Base-by-base conservation (phyloP, 345 rosid species). In the Microcos paniculata region DNA sequence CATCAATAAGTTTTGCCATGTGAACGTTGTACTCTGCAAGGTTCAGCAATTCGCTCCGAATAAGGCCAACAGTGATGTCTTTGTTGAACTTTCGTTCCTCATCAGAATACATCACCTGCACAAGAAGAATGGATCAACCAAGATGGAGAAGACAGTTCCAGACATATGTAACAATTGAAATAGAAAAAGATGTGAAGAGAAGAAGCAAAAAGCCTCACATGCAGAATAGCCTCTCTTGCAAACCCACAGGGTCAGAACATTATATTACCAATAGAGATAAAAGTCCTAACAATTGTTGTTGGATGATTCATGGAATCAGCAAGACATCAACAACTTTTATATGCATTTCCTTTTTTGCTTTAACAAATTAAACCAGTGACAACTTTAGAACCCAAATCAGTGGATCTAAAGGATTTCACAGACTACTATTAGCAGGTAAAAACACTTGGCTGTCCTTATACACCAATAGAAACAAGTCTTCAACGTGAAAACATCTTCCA, bases 61-160 rank as follows among this genome's bases (percentile, higher is more conserved):
- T 90, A 62, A 96, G 98, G 74, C 92, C 97, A 24, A 96, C 70
- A 19, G 96, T 91, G 72, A 93, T 90, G 80, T 92, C 98, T 80
- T 88, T 96, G 82, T 92, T 96, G 81, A 93, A 87, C 87, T 91
- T 96, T 43, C 98, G 91, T 70, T 92, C 99, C 87, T 96, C 99
- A 45, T 89, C 97, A 6, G 96, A 96, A 81, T 96, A 96, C 74
- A 92, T 90, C 62, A 96, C 97, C 99, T 96, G 83, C 42, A 76
- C 31, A 26, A 71, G 71, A 75, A 35, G 15, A 40, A 43, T 19
- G 66, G 11, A 52, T n/a, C 65, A 61, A 45, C 48, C 42, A 71
- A 64, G 35, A 57, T 19, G 35, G 40, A 65, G 61, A 21, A 63
- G 28, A 72, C 7, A n/a, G n/a, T 23, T 49, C 46, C 46, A 62